Conservation (phyloP, 2,329 filamentous ascomycete species). For the Penicillium sp. region DNA sequence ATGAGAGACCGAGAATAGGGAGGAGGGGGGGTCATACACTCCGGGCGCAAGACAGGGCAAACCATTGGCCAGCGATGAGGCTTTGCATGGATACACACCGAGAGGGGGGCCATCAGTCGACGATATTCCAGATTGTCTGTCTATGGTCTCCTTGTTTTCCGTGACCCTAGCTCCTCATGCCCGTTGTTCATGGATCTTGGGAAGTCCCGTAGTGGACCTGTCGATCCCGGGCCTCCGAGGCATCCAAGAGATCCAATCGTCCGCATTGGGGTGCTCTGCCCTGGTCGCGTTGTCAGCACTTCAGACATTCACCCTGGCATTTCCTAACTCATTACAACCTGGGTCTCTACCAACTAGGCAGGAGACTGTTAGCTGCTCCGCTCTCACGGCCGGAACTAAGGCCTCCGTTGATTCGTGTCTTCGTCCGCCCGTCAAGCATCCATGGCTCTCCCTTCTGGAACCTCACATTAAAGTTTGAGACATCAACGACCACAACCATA, state of each 20-base stretch:
- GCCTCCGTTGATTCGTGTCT: constrained; percentile 9
- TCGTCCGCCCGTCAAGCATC: constrained; percentile 15
- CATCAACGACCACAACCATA: constrained; percentile 14
- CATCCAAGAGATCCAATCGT: constrained; percentile 1
- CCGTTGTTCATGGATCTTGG: constrained; percentile 31
- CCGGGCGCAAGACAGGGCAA: constrained; percentile 10
- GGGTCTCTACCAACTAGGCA: constrained; percentile 6
- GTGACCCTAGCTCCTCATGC: constrained; percentile 26
- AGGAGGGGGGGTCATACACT: constrained; percentile 13
- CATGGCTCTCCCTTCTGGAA: constrained; percentile 13
- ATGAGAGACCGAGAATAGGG: constrained; percentile 13
- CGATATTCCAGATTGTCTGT: constrained; percentile 21
- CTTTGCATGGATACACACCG: constrained; percentile 12
- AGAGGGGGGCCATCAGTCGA: constrained; percentile 9
- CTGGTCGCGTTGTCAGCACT: neutral
- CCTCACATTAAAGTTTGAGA: constrained; percentile 22
- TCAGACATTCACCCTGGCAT: neutral
- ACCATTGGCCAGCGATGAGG: constrained; percentile 21
- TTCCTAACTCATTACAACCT: neutral
- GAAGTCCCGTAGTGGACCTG: constrained; percentile 16
- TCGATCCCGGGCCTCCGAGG: constrained; percentile 4
- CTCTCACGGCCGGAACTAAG: constrained; percentile 14
- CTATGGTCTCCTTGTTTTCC: constrained; percentile 18
- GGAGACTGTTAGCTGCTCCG: constrained; percentile 17
- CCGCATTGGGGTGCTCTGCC: neutral